A percentile compares a stretch with the other conserved stretches of the same genome.
Conservation (phyloP, 2,329 filamentous ascomycete genomes). For the Neurospora crassa region DNA sequence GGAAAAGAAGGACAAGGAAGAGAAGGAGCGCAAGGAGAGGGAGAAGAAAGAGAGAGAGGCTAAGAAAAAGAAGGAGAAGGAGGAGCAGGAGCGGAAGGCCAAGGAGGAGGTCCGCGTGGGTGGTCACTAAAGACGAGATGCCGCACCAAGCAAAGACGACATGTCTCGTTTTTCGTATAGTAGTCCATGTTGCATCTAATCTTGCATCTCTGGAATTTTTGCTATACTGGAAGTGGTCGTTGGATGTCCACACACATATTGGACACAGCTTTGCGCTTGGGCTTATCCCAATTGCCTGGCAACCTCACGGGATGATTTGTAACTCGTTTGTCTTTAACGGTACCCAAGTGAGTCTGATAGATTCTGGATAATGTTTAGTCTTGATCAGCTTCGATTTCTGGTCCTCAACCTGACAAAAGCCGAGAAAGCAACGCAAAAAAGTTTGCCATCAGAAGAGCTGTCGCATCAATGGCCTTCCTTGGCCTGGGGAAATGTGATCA, state of each 20-base stretch:
- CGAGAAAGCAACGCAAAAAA: not conserved
- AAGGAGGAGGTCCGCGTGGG: not conserved
- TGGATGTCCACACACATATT: not conserved
- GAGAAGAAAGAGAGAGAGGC: constrained; percentile 9
- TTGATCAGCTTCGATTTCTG: not conserved
- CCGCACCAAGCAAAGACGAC: not conserved
- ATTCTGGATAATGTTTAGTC: not conserved
- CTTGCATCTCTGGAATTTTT: not conserved
- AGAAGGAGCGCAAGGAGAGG: constrained; percentile 2
- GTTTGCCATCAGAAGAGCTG: not conserved
- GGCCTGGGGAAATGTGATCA: not conserved
- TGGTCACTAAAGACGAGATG: not conserved
- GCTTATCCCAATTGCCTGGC: not conserved
- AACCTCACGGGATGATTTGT: not conserved
- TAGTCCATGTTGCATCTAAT: not conserved
- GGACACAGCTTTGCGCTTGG: not conserved
- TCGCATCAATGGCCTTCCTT: not conserved
- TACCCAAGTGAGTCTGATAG: not conserved
- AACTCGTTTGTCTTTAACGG: not conserved
- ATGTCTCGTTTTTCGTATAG: not conserved
- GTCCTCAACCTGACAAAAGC: not conserved
- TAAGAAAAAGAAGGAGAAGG: constrained; percentile 5
- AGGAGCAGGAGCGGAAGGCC: constrained; percentile 4
- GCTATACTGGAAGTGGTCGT: not conserved
- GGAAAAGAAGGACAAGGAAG: constrained; percentile 9